Evolutionary conservation across 1,139 yeast genomes (phyloP), one percentile per base, ranked within the genome.

Genomic region (Lodderomyces elongisporus): DNA sequence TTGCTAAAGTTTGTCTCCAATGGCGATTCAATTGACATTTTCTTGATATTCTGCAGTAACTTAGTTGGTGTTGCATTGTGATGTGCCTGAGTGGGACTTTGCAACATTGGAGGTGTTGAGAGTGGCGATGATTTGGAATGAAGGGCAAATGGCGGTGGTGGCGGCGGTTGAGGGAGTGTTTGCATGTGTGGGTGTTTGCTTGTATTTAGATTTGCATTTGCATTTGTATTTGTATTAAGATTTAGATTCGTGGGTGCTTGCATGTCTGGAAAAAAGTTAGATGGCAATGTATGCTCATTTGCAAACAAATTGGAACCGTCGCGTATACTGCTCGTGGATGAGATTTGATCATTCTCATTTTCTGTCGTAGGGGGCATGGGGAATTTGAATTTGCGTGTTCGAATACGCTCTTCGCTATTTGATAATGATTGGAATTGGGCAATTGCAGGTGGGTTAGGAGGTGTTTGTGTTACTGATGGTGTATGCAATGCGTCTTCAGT

Each of bases 131-230:
- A 33, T 24, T 34, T 33, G 12, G 34, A 37, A 14, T 35, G 28
- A n/a, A 37, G 35, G 15, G 43, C 45, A 34, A 42, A 42, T 4
- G 45, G 45, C 9, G 43, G 41, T 8, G 38, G 36, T 12, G 34
- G 25, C 4, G 42, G 42, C 3, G 41, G 41, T 32, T n/a, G n/a
- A 33, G 25, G 9, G 30, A 18, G 10, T 18, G 10, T 18, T 18
- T 26, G 10, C 14, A 17, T 16, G 12, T 16, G 14, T n/a, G n/a
- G n/a, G n/a, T n/a, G n/a, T n/a, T n/a, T n/a, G n/a, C n/a, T n/a
- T n/a, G n/a, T n/a, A n/a, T 25, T 25, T 9, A 7, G 9, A 12
- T 24, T 12, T 24, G 26, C 7, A 12, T 12, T 14, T 14, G n/a
- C n/a, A n/a, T n/a, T n/a, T n/a, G n/a, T n/a, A n/a, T n/a, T n/a